Conservation (phyloP, 225 moss, liverwort and hornwort genomes). For the Pseudisothecium myosuroides region DNA sequence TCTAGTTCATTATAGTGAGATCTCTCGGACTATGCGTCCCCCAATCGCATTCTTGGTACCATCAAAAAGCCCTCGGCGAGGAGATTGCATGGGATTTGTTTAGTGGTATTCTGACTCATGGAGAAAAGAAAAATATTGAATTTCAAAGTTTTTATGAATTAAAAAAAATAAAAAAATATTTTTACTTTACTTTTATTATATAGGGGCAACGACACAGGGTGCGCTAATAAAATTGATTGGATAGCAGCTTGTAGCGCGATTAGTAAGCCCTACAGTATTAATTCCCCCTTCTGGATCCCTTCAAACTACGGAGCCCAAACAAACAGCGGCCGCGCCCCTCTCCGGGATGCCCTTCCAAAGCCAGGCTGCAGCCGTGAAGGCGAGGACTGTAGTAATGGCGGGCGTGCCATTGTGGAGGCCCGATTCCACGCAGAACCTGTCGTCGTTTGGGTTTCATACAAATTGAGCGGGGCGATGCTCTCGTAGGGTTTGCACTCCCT, state of each 20-base stretch:
- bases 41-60: too few relatives aligned
- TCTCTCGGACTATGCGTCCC: too few relatives aligned
- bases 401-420: slow-evolving; percentile 21
- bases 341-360: background rate
- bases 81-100: too few relatives aligned
- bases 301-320: background rate
- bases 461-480: background rate
- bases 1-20: too few relatives aligned
- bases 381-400: slow-evolving; percentile 16
- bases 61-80: too few relatives aligned
- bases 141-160: too few relatives aligned
- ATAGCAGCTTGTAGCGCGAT: background rate
- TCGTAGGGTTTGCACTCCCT: slow-evolving; percentile 1
- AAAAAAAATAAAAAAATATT: too few relatives aligned
- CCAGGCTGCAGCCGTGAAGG: background rate
- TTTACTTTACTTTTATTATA: too few relatives aligned
- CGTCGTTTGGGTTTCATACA: slow-evolving; percentile 2
- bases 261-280: background rate
- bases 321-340: background rate
- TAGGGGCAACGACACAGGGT: too few relatives aligned
- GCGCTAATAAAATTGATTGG: background rate
- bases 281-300: background rate
- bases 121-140: too few relatives aligned
- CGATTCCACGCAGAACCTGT: slow-evolving; percentile 14
- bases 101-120: too few relatives aligned